Percentiles rank a stretch among this genome's conserved stretches.
phyloP scores from a whole-genome alignment of 306 rosid genomes.

The Ammopiptanthus mongolicus region DNA sequence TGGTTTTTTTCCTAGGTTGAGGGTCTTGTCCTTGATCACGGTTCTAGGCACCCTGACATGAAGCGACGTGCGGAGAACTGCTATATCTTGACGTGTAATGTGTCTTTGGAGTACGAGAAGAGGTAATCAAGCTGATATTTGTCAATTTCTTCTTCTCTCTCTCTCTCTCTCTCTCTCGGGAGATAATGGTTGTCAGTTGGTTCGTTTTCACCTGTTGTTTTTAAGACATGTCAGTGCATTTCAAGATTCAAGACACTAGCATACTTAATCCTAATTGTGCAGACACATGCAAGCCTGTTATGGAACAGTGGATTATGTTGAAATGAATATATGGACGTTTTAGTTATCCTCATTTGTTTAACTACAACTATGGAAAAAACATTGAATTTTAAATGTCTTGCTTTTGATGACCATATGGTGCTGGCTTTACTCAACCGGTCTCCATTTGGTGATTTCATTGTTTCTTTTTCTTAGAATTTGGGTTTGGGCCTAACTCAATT shows the following conservation, averaged over 20 bases:
- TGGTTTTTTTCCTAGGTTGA: constrained; percentile 56
- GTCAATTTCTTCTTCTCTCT: neutral
- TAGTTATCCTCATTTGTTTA: neutral
- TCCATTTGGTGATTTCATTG: neutral
- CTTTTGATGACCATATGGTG: neutral
- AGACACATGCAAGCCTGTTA: neutral
- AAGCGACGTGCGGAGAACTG: constrained; percentile 94
- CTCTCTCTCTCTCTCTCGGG: neutral
- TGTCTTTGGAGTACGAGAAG: constrained; percentile 90
- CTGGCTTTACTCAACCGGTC: neutral
- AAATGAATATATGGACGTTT: neutral
- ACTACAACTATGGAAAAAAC: neutral
- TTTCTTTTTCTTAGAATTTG: no score
- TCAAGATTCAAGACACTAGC: neutral
- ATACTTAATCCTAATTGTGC: neutral
- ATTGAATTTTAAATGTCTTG: neutral
- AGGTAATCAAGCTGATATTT: constrained; percentile 44
- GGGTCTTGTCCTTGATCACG: constrained; percentile 99
- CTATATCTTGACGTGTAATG: constrained; percentile 77
- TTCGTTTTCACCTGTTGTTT: neutral
- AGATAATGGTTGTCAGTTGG: neutral
- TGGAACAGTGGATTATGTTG: neutral
- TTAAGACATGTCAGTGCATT: neutral
- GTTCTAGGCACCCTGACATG: constrained; percentile 99
- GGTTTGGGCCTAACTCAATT: no score